Evolutionary conservation across 495 filamentous ascomycete genomes (phyloP).

Genomic region (Trichocladium uniseriatum): DNA sequence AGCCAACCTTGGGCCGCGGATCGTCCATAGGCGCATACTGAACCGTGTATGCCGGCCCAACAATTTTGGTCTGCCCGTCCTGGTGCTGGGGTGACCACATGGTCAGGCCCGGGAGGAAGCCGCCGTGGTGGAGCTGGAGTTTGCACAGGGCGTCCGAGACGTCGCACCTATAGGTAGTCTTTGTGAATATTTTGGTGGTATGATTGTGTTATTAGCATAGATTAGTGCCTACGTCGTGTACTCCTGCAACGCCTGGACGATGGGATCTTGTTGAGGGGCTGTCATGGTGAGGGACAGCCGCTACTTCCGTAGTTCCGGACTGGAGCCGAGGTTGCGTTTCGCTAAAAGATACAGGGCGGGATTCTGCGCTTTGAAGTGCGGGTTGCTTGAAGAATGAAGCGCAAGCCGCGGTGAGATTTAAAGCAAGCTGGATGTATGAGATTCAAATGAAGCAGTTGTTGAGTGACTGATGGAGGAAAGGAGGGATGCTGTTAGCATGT

Average conservation of each 20-base stretch:
- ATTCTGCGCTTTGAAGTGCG: not conserved
- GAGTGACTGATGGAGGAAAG: too few species aligned
- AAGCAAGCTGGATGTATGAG: too few species aligned
- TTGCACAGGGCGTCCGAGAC: slow-evolving; percentile 42
- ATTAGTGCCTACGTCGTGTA: slow-evolving; percentile 33
- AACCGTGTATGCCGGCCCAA: slow-evolving; percentile 51
- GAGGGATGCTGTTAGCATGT: not conserved
- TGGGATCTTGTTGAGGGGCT: slow-evolving; percentile 23
- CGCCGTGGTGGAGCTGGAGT: slow-evolving; percentile 42
- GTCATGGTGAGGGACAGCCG: slow-evolving; percentile 16
- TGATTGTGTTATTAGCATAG: not conserved
- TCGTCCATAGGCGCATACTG: slow-evolving; percentile 41
- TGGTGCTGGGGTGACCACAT: slow-evolving; percentile 49
- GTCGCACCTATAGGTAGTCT: slow-evolving; percentile 27
- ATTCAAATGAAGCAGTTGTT: too few species aligned
- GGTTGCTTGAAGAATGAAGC: not conserved
- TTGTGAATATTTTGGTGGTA: not conserved
- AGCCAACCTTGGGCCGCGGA: slow-evolving; percentile 34
- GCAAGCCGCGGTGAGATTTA: too few species aligned
- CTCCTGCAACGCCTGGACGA: slow-evolving; percentile 30
- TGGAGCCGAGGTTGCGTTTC: slow-evolving; percentile 17
- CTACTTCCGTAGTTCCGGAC: not conserved
- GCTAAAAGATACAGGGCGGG: not conserved
- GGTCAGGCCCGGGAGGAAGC: slow-evolving; percentile 48
- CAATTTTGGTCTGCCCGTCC: slow-evolving; percentile 43